These are phyloP conservation scores for Butyriboletus loyo DNA, from an alignment of 768 basidiomycete species.

Conservation along the genomic window DNA sequence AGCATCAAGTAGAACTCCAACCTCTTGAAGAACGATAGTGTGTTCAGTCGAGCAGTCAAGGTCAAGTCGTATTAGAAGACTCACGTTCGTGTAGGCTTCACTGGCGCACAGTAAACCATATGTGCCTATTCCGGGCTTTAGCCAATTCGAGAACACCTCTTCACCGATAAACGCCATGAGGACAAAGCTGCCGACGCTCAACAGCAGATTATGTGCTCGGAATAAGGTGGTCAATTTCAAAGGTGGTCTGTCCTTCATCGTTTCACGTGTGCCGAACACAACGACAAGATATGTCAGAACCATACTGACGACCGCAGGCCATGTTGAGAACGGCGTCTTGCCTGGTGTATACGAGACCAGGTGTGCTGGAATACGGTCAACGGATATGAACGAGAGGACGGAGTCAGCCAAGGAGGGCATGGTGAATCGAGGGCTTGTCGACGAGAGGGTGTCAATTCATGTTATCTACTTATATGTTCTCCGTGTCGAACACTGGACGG, in stretches of 20 bases:
- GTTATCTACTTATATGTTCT: conserved; percentile 11
- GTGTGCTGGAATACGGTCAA: conserved; percentile 52
- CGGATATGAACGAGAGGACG: conserved; percentile 50
- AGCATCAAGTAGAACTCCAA: conserved; percentile 94
- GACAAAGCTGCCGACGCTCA: conserved; percentile 75
- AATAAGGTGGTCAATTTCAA: conserved; percentile 75
- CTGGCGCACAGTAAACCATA: conserved; percentile 73
- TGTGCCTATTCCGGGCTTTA: conserved; percentile 69
- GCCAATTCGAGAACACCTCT: conserved; percentile 78
- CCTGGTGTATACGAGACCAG: conserved; percentile 67
- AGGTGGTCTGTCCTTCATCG: conserved; percentile 75
- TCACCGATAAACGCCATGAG: conserved; percentile 82
- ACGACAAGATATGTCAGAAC: conserved; percentile 77
- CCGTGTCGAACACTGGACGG: not conserved
- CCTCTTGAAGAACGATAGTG: conserved; percentile 44
- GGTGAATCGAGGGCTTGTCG: conserved; percentile 11
- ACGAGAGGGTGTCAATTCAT: not conserved
- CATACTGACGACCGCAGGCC: conserved; percentile 59
- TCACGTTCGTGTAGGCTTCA: conserved; percentile 78
- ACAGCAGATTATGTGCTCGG: conserved; percentile 82
- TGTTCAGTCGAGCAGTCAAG: not conserved
- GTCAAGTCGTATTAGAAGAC: conserved; percentile 32
- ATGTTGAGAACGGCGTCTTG: conserved; percentile 76
- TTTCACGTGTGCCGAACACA: conserved; percentile 77
- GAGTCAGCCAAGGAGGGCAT: conserved; percentile 74